Base-by-base conservation (phyloP, 352 stramenopile species). In the Globisporangium echinulatum region DNA sequence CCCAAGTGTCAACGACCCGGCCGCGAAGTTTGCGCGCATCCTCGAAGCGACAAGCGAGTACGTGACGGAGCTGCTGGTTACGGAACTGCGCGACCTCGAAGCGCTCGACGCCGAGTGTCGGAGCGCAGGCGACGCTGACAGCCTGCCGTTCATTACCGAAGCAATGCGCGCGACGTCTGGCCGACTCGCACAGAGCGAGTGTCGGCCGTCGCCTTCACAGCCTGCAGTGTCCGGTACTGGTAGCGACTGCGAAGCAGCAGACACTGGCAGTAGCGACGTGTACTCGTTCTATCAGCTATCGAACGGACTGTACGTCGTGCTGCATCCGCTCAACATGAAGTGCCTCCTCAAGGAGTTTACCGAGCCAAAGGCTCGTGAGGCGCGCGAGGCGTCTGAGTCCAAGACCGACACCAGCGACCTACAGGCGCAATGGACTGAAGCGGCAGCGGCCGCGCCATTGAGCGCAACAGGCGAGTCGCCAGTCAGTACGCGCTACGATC, bases 291-390 rank as follows among this genome's bases (percentile, higher is more conserved):
- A 96, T 52, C 88, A 97, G 58, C 83, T 92, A 17, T 61, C 69
- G 10, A 82, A 95, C 58, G 88, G 88, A 7, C 90, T 87, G 54
- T 92, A 92, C 52, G 88, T 92, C n/a, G 77, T 96, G 57, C 68
- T 97, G 11, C 88, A 97, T 58, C 83, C 88, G 14, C 70, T 97
- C 36, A 95, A 90, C 58, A 92, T 97, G 86, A 89, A 92, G 52
- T 94, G 86, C 57, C 58, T 97, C 52, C 59, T 92, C 38, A 90
- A 86, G 48, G 88, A 96, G 53, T 89, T 77, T 49, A 69, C 73
- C 1, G 61, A 84, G 46, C 64, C 70, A n/a, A 63, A 74, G 40
- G 19, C 52, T 7, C 54, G 56, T 43, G 58, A 72, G 13, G 19
- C 49, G 14, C 15, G 10, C 3, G 49, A 15, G 49, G 17, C 49